Conservation (phyloP, 2,329 filamentous ascomycete species). For the Cryphonectria nitschkei region DNA sequence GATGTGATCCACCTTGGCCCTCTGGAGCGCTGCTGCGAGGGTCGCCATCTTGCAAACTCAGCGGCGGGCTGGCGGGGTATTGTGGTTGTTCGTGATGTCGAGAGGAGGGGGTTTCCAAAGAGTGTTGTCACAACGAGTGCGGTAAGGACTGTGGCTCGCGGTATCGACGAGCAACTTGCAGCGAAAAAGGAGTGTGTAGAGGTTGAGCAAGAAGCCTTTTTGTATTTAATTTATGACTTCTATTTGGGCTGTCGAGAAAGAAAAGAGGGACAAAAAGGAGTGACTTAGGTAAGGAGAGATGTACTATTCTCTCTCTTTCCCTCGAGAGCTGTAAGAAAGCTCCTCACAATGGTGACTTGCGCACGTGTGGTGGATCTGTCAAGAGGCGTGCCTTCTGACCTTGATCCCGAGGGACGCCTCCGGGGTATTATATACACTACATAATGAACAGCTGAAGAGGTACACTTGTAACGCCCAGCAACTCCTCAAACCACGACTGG, state of each 20-base stretch:
- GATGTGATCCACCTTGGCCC: slow-evolving; percentile 33
- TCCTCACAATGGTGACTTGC: slow-evolving; percentile 23
- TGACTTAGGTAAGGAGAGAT: slow-evolving; percentile 16
- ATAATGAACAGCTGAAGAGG: background rate
- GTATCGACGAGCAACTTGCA: slow-evolving; percentile 1
- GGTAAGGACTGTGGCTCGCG: background rate
- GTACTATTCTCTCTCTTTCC: background rate
- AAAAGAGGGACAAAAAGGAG: slow-evolving; percentile 13
- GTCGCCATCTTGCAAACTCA: slow-evolving; percentile 33
- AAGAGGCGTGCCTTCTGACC: slow-evolving; percentile 24
- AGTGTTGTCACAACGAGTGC: background rate
- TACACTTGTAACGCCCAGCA: slow-evolving; percentile 4
- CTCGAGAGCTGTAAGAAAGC: slow-evolving; percentile 9
- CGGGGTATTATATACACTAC: slow-evolving; percentile 13
- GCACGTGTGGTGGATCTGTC: slow-evolving; percentile 26
- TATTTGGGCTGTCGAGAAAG: slow-evolving; percentile 9
- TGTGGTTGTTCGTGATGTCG: background rate
- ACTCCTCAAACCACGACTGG: slow-evolving; percentile 4
- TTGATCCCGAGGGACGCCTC: slow-evolving; percentile 2
- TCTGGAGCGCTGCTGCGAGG: slow-evolving; percentile 34
- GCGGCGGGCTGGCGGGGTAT: background rate
- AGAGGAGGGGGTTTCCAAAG: background rate
- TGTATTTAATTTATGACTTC: background rate
- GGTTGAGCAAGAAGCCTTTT: slow-evolving; percentile 8
- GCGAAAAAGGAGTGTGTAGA: background rate